These are phyloP conservation scores for Starmerella gropengiesseri DNA, from an alignment of 805 yeast species.

Conservation along the genomic window DNA sequence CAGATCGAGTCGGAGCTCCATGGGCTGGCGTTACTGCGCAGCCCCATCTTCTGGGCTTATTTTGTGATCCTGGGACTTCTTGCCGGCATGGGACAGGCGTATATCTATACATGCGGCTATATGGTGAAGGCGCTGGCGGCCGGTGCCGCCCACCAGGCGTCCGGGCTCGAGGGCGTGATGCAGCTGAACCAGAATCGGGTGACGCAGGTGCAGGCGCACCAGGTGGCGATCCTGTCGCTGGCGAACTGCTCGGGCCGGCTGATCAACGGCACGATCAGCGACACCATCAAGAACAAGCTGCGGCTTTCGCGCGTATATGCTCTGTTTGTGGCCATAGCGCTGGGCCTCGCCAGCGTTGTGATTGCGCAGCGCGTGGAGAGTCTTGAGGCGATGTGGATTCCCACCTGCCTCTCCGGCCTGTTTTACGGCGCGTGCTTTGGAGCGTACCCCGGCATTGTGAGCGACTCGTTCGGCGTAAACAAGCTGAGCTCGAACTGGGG, in stretches of 20 bases:
- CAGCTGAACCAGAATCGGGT: conserved; percentile 10
- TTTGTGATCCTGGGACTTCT: conserved; percentile 41
- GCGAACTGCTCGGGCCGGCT: conserved; percentile 60
- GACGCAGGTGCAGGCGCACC: conserved; percentile 46
- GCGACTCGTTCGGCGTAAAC: conserved; percentile 61
- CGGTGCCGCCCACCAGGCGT: conserved; percentile 29
- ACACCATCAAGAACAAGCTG: conserved; percentile 39
- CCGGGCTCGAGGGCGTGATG: neutral
- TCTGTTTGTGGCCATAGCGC: conserved; percentile 41
- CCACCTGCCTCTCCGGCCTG: conserved; percentile 51
- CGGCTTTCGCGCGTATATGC: conserved; percentile 41
- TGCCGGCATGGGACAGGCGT: conserved; percentile 64
- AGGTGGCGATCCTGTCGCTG: conserved; percentile 60
- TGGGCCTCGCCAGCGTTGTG: conserved; percentile 42
- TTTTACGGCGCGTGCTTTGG: conserved; percentile 68
- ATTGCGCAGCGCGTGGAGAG: conserved; percentile 21
- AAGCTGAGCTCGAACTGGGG: conserved; percentile 70
- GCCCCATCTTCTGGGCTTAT: conserved; percentile 41
- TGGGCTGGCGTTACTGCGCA: conserved; percentile 24
- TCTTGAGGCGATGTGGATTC: conserved; percentile 33
- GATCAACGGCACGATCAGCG: conserved; percentile 53
- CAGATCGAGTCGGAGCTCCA: conserved; percentile 9
- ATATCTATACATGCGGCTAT: conserved; percentile 64
- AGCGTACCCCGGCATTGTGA: conserved; percentile 61
- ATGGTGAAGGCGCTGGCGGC: conserved; percentile 42